phyloP scores from a whole-genome alignment of 345 rosid species.

The Eucalyptus sideroxylon region DNA sequence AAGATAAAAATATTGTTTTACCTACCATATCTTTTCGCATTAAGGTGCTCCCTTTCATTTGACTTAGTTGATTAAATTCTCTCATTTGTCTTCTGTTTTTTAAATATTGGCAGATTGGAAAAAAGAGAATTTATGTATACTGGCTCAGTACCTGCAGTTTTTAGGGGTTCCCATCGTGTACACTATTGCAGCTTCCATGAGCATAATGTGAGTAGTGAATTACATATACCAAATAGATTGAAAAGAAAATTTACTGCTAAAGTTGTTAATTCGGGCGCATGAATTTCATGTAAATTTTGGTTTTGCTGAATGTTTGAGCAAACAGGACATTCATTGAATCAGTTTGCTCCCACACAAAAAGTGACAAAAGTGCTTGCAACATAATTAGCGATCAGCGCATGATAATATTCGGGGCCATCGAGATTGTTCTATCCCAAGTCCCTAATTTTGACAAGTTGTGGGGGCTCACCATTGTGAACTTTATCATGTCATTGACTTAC shows the following conservation, averaged over 20 bases:
- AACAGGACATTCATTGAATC: constrained; percentile 56
- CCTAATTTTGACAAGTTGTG: constrained; percentile 70
- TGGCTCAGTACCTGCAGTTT: constrained; percentile 23
- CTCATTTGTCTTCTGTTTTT: background rate
- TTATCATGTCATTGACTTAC: constrained; percentile 89
- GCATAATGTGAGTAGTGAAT: constrained; percentile 12
- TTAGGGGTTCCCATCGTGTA: constrained; percentile 39
- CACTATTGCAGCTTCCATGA: constrained; percentile 38
- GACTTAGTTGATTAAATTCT: background rate
- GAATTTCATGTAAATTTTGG: background rate
- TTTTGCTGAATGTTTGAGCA: background rate
- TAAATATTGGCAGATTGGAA: constrained; percentile 9
- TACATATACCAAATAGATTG: background rate
- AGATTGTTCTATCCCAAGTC: constrained; percentile 58
- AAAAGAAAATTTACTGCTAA: background rate
- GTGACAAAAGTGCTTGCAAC: constrained; percentile 27
- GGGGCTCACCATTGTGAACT: constrained; percentile 83
- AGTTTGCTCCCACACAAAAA: constrained; percentile 34
- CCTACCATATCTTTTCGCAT: background rate
- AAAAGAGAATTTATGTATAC: constrained; percentile 20
- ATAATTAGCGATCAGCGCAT: constrained; percentile 38
- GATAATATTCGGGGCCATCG: constrained; percentile 44
- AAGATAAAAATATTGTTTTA: too few relatives aligned
- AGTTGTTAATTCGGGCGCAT: background rate
- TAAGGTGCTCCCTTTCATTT: background rate